Percentiles rank a stretch among this genome's conserved stretches.
Evolutionary conservation across 768 basidiomycete genomes (phyloP).

Genomic region (Mycena olivaceomarginata): DNA sequence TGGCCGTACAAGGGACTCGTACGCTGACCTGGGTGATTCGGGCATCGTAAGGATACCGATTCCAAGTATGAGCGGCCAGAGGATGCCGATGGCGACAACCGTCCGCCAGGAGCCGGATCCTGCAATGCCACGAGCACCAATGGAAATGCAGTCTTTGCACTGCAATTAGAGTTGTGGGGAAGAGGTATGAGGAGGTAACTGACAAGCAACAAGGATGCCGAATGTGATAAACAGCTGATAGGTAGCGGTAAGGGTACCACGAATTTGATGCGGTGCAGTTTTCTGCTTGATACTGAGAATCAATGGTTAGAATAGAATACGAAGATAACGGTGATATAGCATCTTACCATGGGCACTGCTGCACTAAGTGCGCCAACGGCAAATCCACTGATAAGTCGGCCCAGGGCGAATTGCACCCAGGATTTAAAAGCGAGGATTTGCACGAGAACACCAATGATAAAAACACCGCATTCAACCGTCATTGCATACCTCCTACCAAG

Average conservation of each 20-base stretch:
- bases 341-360: conserved; percentile 76
- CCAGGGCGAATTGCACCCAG: conserved; percentile 83
- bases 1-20: conserved; percentile 15
- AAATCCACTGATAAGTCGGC: conserved; percentile 79
- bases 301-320: conserved; percentile 22
- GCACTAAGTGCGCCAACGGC: conserved; percentile 82
- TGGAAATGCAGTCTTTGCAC: conserved; percentile 75
- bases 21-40: conserved; percentile 71
- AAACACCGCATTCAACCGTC: conserved; percentile 73
- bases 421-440: conserved; percentile 69
- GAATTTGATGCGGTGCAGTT: conserved; percentile 83
- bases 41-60: conserved; percentile 83
- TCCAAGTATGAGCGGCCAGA: conserved; percentile 79
- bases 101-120: conserved; percentile 77
- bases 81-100: conserved; percentile 75
- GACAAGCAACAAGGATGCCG: conserved; percentile 81
- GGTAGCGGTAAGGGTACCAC: conserved; percentile 80
- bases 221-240: conserved; percentile 82
- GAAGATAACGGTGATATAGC: conserved; percentile 9
- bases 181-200: conserved; percentile 45
- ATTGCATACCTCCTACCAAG: conserved; percentile 83
- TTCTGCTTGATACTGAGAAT: conserved; percentile 78
- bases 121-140: conserved; percentile 73
- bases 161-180: conserved; percentile 23
- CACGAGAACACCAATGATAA: conserved; percentile 77